Conservation (phyloP, 2,329 filamentous ascomycete species). For the Curvularia hawaiiensis region DNA sequence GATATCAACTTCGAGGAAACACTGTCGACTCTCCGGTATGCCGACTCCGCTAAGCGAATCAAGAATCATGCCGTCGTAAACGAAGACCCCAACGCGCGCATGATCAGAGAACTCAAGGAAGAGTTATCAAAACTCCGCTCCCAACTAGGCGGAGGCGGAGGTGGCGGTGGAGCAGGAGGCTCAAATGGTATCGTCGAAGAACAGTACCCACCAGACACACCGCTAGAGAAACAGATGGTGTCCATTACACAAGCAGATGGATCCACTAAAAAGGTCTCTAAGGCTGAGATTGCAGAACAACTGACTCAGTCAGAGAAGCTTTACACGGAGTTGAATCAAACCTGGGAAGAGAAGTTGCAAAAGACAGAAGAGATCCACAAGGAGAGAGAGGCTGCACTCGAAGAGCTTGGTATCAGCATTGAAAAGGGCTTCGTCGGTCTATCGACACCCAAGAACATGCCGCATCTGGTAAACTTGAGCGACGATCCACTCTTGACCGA, state of each 20-base stretch:
- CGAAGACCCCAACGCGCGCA: slow-evolving; percentile 97
- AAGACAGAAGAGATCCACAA: slow-evolving; percentile 98
- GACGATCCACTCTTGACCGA: slow-evolving; percentile 82
- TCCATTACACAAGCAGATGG: slow-evolving; percentile 89
- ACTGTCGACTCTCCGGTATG: slow-evolving; percentile 91
- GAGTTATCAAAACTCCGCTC: slow-evolving; percentile 84
- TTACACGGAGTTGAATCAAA: slow-evolving; percentile 94
- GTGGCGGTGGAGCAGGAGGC: slow-evolving; percentile 40
- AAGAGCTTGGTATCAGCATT: slow-evolving; percentile 97
- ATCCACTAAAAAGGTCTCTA: slow-evolving; percentile 90
- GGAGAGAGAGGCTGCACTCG: slow-evolving; percentile 90
- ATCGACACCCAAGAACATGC: slow-evolving; percentile 98
- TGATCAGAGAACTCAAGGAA: slow-evolving; percentile 98
- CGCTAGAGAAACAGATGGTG: slow-evolving; percentile 93
- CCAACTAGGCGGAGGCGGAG: slow-evolving; percentile 67
- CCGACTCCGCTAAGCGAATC: slow-evolving; percentile 97
- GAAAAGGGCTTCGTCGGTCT: slow-evolving; percentile 97
- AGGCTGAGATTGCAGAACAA: slow-evolving; percentile 97
- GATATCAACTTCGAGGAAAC: slow-evolving; percentile 99
- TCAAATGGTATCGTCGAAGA: slow-evolving; percentile 63
- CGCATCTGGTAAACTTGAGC: slow-evolving; percentile 95
- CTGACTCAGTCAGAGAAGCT: slow-evolving; percentile 96
- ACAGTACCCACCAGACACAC: slow-evolving; percentile 89
- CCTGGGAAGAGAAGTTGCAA: slow-evolving; percentile 94
- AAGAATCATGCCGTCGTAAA: slow-evolving; percentile 99